Evolutionary conservation across 2,329 filamentous ascomycete species (phyloP).

Genomic region (Claviceps cyperi): DNA sequence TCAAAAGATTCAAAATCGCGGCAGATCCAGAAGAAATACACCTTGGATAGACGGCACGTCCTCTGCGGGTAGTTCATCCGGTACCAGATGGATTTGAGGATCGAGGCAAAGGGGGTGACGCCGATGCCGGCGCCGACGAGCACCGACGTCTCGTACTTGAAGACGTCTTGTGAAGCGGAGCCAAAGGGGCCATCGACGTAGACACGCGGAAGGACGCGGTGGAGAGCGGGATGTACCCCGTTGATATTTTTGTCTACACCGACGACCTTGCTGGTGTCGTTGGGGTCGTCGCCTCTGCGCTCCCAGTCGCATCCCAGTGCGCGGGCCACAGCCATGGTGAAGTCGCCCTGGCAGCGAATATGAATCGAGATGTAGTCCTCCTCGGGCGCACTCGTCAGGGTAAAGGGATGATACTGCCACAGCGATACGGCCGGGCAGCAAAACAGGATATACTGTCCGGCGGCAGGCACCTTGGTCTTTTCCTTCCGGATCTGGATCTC

Average conservation of each 20-base stretch:
- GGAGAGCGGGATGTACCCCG: constrained; percentile 52
- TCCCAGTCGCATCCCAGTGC: constrained; percentile 65
- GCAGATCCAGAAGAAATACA: constrained; percentile 91
- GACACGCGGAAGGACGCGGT: constrained; percentile 60
- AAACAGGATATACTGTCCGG: constrained; percentile 80
- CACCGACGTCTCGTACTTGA: constrained; percentile 71
- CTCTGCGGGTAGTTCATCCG: constrained; percentile 77
- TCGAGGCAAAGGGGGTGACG: constrained; percentile 75
- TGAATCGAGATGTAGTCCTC: constrained; percentile 85
- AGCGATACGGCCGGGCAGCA: constrained; percentile 76
- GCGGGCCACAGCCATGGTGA: constrained; percentile 55
- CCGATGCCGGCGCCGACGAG: constrained; percentile 75
- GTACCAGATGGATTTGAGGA: constrained; percentile 87
- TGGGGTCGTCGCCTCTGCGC: constrained; percentile 26
- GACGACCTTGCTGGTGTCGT: constrained; percentile 51
- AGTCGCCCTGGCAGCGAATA: constrained; percentile 70
- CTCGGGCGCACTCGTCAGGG: constrained; percentile 72
- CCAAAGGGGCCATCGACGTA: constrained; percentile 80
- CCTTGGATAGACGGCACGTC: constrained; percentile 66
- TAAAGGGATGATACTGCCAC: constrained; percentile 84
- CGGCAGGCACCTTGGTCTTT: constrained; percentile 63
- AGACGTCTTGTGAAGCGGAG: constrained; percentile 75
- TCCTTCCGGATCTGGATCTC: constrained; percentile 91
- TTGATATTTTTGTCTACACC: constrained; percentile 47
- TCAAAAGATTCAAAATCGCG: constrained; percentile 78